Evolutionary conservation across 805 yeast species (phyloP).

Genomic region (Candida tallmaniae): DNA sequence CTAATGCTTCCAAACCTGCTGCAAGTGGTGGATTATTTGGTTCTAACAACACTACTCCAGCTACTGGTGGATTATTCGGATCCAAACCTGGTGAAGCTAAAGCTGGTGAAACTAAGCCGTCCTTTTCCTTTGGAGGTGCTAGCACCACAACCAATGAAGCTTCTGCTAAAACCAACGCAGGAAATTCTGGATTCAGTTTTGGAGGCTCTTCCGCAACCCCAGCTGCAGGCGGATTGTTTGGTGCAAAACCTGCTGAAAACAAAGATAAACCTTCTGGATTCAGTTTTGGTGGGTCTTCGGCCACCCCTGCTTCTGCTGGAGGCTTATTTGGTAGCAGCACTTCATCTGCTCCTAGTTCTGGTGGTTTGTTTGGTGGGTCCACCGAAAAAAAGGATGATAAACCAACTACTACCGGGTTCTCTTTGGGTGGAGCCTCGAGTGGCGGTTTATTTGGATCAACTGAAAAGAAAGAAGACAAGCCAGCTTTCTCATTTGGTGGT

Average conservation of each 20-base stretch:
- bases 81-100: constrained; percentile 13
- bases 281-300: constrained; percentile 15
- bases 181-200: constrained; percentile 13
- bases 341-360: constrained; percentile 9
- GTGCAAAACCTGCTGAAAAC: constrained; percentile 8
- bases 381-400: constrained; percentile 11
- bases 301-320: constrained; percentile 3
- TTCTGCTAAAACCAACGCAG: constrained; percentile 1
- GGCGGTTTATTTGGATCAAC: constrained; percentile 7
- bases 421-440: constrained; percentile 16
- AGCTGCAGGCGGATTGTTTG: constrained; percentile 14
- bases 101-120: constrained; percentile 10
- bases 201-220: constrained; percentile 13
- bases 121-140: constrained; percentile 16
- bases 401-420: constrained; percentile 15
- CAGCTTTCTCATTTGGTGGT: constrained; percentile 16
- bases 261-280: constrained; percentile 10
- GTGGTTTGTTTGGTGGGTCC: constrained; percentile 16
- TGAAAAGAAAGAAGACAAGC: constrained; percentile 14
- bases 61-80: constrained; percentile 14
- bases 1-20: constrained; percentile 9
- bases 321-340: constrained; percentile 4
- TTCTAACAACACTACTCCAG: constrained; percentile 8
- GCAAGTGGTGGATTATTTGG: constrained; percentile 14
- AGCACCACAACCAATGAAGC: no score